Conservation (phyloP, 2,329 filamentous ascomycete species). For the Meredithiella fracta region DNA sequence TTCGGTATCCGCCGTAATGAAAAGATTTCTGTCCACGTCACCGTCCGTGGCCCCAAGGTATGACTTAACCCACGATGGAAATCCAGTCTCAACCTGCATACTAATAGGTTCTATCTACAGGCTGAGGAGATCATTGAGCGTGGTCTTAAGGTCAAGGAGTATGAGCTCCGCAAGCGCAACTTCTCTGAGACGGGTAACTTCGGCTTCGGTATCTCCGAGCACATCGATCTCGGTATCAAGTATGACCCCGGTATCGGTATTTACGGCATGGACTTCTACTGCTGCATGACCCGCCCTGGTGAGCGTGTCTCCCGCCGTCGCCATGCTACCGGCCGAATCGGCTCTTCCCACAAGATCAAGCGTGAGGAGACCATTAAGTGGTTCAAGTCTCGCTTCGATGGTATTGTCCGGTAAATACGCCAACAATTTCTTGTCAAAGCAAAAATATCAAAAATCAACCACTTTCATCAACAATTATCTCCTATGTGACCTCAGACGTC, state of each 20-base stretch:
- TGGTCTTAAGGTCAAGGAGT: conserved; percentile 99
- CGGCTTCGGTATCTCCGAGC: conserved; percentile 98
- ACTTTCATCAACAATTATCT: conserved; percentile 12
- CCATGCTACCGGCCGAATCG: conserved; percentile 73
- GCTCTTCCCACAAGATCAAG: conserved; percentile 82
- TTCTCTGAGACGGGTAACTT: conserved; percentile 99
- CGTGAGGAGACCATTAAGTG: conserved; percentile 93
- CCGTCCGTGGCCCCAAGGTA: conserved; percentile 82
- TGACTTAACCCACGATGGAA: conserved; percentile 7
- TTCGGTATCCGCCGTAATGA: conserved; percentile 99
- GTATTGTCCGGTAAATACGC: conserved; percentile 82
- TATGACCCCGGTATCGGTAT: conserved; percentile 97
- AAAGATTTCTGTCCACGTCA: conserved; percentile 99
- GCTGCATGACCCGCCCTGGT: conserved; percentile 99
- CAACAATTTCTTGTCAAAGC: conserved; percentile 11
- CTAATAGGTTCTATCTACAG: conserved; percentile 25
- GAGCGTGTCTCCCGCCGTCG: conserved; percentile 94
- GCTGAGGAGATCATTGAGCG: conserved; percentile 99
- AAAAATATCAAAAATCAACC: conserved; percentile 14
- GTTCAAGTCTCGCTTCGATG: conserved; percentile 85
- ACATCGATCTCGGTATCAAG: conserved; percentile 99
- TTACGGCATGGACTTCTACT: conserved; percentile 99
- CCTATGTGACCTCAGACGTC: conserved; percentile 14
- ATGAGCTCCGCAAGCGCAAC: conserved; percentile 98
- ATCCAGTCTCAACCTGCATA: neutral